Evolutionary conservation across 495 filamentous ascomycete genomes (phyloP), one percentile per base, ranked within the genome.

Genomic region (Aeminium ludgeri): DNA sequence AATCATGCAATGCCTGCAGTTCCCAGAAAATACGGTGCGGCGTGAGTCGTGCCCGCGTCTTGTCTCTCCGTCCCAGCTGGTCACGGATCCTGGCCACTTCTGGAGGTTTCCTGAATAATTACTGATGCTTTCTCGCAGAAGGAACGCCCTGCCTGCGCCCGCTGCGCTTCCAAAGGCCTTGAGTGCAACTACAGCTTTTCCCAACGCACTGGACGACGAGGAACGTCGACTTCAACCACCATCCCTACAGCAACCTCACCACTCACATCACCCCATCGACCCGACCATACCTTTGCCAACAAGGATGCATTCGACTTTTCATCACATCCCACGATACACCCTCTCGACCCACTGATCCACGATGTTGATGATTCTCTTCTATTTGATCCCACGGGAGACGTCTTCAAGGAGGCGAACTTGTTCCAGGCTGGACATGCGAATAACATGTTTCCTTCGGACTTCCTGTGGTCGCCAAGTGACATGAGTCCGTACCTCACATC

Each of bases 161-260:
- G 37, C 11, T 40, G 37, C 20, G 23, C 31, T 10, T 15, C 20
- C 13, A 40, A 40, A 20, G 37, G 37, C 1, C 37, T 40, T 8
- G 23, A 40, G 37, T 40, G 37, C 19, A 40, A 40, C 31, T 40
- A 40, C 37, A 40, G 37, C 25, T 40, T 17, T 17, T 40, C 37
- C 2, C 37, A 40, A 20, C 37, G 37, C 1, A 40, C 37, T 0
- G 37, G 37, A 10, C 37, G 37, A 3, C 37, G 37, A 16, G 37
- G 10, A 10, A 19, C 37, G 3, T 40, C 37, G 3, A 30, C 37
- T 15, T 17, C 31, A 10, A 19, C 37, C 12, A 16, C 23, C 11
- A 30, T 15, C 17, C 27, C 23, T 28, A 19, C 37, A 2, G 27
- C 25, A 13, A 12, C 10, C 6, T 30, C 37, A 3, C 37, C 37